These are phyloP conservation scores for Lentinula boryana DNA, from an alignment of 768 basidiomycete species.

Conservation along the genomic window DNA sequence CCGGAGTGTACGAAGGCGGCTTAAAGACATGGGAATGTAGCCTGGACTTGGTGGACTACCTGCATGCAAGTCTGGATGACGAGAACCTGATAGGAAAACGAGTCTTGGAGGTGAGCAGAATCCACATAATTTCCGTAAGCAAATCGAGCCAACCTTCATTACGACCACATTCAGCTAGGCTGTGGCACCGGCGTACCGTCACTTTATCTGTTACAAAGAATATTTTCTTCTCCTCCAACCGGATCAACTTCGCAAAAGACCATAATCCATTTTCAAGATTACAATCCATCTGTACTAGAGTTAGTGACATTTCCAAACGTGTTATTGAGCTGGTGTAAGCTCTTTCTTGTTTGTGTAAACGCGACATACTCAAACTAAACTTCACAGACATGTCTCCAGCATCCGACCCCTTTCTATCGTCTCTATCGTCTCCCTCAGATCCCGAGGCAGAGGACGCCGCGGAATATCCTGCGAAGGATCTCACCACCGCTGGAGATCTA, in stretches of 20 bases:
- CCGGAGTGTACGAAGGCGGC: constrained; percentile 92
- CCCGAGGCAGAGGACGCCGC: constrained; percentile 18
- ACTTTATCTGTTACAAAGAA: constrained; percentile 57
- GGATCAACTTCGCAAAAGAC: constrained; percentile 25
- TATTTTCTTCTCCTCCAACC: constrained; percentile 36
- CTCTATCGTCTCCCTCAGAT: constrained; percentile 12
- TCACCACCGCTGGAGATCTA: constrained; percentile 47
- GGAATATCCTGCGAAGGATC: constrained; percentile 21
- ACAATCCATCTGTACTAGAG: constrained; percentile 76
- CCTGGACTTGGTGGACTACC: constrained; percentile 73
- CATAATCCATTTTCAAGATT: constrained; percentile 82
- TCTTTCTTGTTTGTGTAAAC: background rate
- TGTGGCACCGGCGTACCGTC: constrained; percentile 91
- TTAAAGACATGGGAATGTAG: constrained; percentile 98
- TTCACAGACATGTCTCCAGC: constrained; percentile 56
- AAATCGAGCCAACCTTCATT: too few species aligned
- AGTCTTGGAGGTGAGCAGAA: constrained; percentile 63
- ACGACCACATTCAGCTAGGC: constrained; percentile 52
- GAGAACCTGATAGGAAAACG: constrained; percentile 37
- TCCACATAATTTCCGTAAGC: too few species aligned
- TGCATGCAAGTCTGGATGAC: constrained; percentile 29
- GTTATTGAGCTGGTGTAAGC: constrained; percentile 77
- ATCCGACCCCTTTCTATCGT: constrained; percentile 37
- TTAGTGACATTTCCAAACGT: constrained; percentile 79
- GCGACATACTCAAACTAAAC: background rate